A percentile compares a stretch with the other conserved stretches of the same genome.
Conservation (phyloP, 225 moss, liverwort and hornwort genomes). For the Marchantia polymorpha region DNA sequence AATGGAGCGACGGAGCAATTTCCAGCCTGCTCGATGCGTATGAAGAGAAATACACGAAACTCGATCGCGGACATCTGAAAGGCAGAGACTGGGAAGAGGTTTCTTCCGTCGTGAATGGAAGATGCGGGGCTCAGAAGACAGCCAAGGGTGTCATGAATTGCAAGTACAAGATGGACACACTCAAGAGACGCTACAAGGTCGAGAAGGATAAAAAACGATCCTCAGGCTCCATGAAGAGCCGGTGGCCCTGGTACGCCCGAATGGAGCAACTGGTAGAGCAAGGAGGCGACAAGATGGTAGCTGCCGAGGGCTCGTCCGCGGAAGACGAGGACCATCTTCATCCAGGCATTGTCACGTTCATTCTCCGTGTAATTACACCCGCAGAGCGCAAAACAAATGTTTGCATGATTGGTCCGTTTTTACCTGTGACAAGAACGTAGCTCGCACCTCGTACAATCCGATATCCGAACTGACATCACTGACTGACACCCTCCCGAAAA, state of each 20-base stretch:
- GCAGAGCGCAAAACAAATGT: conserved; percentile 2
- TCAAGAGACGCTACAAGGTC: conserved; percentile 35
- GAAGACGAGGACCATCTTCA: conserved; percentile 29
- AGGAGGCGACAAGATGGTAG: conserved; percentile 31
- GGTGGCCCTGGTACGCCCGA: conserved; percentile 38
- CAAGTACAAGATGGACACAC: conserved; percentile 37
- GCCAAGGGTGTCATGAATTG: conserved; percentile 37
- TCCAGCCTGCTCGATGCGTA: conserved; percentile 31
- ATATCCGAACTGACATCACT: neutral
- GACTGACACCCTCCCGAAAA: no score
- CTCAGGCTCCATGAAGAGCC: conserved; percentile 27
- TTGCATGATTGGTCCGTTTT: neutral
- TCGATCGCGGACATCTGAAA: conserved; percentile 35
- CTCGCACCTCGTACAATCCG: neutral
- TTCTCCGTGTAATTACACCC: conserved; percentile 18
- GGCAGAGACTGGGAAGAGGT: conserved; percentile 40
- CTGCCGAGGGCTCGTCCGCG: conserved; percentile 24
- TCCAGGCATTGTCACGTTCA: conserved; percentile 24
- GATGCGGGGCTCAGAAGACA: conserved; percentile 32
- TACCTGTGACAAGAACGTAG: neutral
- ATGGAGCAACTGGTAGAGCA: conserved; percentile 38
- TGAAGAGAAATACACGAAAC: conserved; percentile 36
- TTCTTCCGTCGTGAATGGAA: conserved; percentile 21
- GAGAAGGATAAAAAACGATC: conserved; percentile 35
- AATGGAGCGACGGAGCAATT: conserved; percentile 38